Base-by-base conservation (phyloP, 169 alveolate species). In the Perkinsus marinus region DNA sequence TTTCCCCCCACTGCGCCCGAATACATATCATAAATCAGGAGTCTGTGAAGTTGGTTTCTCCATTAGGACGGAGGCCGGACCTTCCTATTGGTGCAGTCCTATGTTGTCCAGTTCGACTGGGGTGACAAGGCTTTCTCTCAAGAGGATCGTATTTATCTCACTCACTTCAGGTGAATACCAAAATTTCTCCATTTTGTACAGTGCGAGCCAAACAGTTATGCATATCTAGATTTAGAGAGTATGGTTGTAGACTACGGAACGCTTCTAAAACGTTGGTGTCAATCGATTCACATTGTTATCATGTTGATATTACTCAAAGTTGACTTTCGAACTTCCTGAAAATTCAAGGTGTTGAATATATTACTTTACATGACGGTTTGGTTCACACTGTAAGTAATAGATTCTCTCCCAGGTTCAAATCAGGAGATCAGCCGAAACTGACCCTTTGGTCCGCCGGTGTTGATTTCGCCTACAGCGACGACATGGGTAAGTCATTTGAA, bases 81-180 rank as follows among this genome's bases (percentile, higher is more conserved):
- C 37, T 57, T 57, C 79, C 79, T 57, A 13, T 30, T 57, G 9
- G 79, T 57, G 3, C 79, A 57, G 22, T 57, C 79, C 36, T 97
- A 97, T 92, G 98, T 97, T 26, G 98, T 97, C 43, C 99, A 97
- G 93, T 97, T 97, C 92, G 96, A 96, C 92, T 97, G 99, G 99
- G 99, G 98, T 30, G 98, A 97, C 90, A 90, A 68, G 79, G 68
- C 93, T 0, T 68, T 91, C 57, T 79, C 90, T 2, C 94, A 93
- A 30, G 89, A 93, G 93, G 95, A 95, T 91, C 43, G 96, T 39
- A 93, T 95, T 90, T 95, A 93, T 93, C 94, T 93, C 92, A 94
- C 97, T 36, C 97, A 94, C 92, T 93, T 92, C 92, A 39, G 96
- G 39, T 91, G 46, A 41, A 41, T 3, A 10, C n/a, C n/a, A n/a